Evolutionary conservation across 73 alveolate species (phyloP).

Genomic region (Durusdinium trenchii): DNA sequence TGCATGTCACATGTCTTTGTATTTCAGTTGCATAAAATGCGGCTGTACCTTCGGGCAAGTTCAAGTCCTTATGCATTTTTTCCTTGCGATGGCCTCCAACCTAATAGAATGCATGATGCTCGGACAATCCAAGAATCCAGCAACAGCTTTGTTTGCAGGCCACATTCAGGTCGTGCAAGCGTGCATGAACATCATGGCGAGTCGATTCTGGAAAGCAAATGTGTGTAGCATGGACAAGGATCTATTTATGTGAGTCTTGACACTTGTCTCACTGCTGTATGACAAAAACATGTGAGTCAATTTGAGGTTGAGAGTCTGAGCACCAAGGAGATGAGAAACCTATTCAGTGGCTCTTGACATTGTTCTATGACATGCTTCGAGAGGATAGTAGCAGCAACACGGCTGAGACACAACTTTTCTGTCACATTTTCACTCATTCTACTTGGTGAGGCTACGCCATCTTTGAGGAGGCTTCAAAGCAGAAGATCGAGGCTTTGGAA

Average conservation of each 20-base stretch:
- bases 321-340: constrained; percentile 79
- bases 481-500: constrained; percentile 46
- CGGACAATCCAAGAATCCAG: not conserved
- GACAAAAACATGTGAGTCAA: not conserved
- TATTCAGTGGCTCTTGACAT: constrained; percentile 81
- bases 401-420: not conserved
- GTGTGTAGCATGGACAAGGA: not conserved
- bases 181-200: constrained; percentile 66
- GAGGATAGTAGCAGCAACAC: constrained; percentile 79
- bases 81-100: too few relatives aligned
- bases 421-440: not conserved
- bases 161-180: constrained; percentile 88
- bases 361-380: constrained; percentile 90
- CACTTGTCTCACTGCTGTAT: not conserved
- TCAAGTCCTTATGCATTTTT: too few relatives aligned
- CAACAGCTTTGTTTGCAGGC: not conserved
- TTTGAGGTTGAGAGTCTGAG: too few relatives aligned
- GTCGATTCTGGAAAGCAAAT: not conserved
- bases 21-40: not conserved
- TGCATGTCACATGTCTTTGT: not conserved
- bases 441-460: constrained; percentile 19
- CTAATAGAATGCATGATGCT: not conserved
- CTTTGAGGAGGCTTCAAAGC: constrained; percentile 72
- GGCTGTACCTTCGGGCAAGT: too few relatives aligned
- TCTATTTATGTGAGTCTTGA: not conserved